Conservation (phyloP, 1,284 basidiomycete species). For the Moniliella sp. region DNA sequence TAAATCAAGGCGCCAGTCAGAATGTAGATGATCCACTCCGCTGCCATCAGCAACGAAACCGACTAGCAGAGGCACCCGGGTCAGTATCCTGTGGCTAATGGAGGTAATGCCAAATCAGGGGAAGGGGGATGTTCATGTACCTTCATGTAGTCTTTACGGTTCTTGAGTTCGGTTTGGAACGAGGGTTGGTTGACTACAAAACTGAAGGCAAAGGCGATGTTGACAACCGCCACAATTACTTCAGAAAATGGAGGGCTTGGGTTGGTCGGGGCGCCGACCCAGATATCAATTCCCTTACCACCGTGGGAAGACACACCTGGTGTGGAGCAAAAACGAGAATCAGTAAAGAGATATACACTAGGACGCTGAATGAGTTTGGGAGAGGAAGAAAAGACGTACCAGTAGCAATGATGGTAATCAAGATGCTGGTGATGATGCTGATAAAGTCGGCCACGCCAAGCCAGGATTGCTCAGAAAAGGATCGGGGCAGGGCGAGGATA, state of each 20-base stretch:
- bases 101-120: too few species aligned
- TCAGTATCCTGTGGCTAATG: too few species aligned
- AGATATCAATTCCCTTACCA: too few species aligned
- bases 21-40: slow-evolving; percentile 21
- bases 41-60: slow-evolving; percentile 12
- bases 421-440: slow-evolving; percentile 15
- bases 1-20: slow-evolving; percentile 19
- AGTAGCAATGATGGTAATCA: slow-evolving; percentile 16
- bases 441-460: slow-evolving; percentile 24
- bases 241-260: too few species aligned
- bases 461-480: slow-evolving; percentile 17
- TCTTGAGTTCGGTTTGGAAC: slow-evolving; percentile 23
- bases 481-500: slow-evolving; percentile 14
- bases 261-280: too few species aligned
- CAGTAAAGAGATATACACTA: too few species aligned
- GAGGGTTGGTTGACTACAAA: slow-evolving; percentile 20
- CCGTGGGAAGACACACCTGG: too few species aligned
- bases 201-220: slow-evolving; percentile 22
- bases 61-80: too few species aligned
- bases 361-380: too few species aligned
- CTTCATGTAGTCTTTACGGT: slow-evolving; percentile 19
- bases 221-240: slow-evolving; percentile 12
- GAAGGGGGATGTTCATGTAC: too few species aligned
- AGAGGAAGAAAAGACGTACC: too few species aligned
- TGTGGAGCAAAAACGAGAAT: too few species aligned